phyloP scores from a whole-genome alignment of 805 yeast species.

The Kregervanrija fluxuum region DNA sequence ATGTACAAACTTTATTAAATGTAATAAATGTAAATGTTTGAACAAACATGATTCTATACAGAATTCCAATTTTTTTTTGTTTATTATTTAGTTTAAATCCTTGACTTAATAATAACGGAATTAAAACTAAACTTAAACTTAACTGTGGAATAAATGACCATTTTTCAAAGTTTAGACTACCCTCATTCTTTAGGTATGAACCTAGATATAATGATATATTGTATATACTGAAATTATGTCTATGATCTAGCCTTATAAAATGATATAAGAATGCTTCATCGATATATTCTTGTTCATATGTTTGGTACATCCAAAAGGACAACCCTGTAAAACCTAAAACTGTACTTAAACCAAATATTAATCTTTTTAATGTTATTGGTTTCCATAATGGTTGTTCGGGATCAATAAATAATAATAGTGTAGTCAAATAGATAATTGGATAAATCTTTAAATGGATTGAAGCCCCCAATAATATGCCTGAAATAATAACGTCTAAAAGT shows the following conservation, averaged over 20 bases:
- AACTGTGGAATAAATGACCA: constrained; percentile 85
- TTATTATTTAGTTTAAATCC: constrained; percentile 14
- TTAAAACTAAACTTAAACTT: constrained; percentile 43
- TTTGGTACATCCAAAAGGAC: constrained; percentile 52
- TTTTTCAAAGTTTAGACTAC: constrained; percentile 22
- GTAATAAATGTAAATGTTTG: constrained; percentile 76
- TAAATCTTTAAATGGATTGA: constrained; percentile 87
- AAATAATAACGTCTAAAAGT: constrained; percentile 11
- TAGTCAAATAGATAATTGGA: constrained; percentile 83
- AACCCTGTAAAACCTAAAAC: constrained; percentile 37
- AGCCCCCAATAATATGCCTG: constrained; percentile 57
- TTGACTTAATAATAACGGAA: constrained; percentile 44
- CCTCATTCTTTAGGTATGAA: constrained; percentile 30
- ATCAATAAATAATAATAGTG: constrained; percentile 40
- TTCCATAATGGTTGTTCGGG: constrained; percentile 25
- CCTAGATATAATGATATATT: constrained; percentile 63
- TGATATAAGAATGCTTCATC: constrained; percentile 80
- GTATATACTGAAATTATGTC: constrained; percentile 91
- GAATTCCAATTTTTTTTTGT: constrained; percentile 14
- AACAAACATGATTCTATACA: constrained; percentile 54
- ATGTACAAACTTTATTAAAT: constrained; percentile 79
- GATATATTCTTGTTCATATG: constrained; percentile 71
- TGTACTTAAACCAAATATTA: constrained; percentile 35
- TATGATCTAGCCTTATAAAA: constrained; percentile 75
- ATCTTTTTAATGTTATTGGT: constrained; percentile 36